These are phyloP conservation scores for Paramecium pentaurelia DNA, from an alignment of 73 alveolate genomes.

Conservation along the genomic window DNA sequence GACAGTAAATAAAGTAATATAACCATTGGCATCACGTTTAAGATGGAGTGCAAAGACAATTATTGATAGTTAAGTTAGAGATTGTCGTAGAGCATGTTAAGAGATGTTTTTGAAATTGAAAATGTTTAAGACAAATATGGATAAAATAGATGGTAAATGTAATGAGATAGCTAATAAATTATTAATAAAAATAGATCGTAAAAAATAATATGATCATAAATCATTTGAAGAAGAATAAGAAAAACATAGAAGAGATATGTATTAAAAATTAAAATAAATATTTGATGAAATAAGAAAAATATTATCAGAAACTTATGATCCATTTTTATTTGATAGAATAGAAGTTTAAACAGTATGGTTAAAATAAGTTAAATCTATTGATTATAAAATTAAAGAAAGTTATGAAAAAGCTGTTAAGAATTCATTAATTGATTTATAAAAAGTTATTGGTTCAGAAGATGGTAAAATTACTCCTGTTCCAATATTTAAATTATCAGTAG, in stretches of 20 bases:
- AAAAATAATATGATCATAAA: slow-evolving; percentile 70
- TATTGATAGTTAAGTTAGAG: slow-evolving; percentile 76
- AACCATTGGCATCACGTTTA: slow-evolving; percentile 73
- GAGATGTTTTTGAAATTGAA: slow-evolving; percentile 82
- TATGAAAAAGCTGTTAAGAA: slow-evolving; percentile 90
- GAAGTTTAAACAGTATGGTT: slow-evolving; percentile 74
- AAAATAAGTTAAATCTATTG: slow-evolving; percentile 68
- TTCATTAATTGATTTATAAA: slow-evolving; percentile 77
- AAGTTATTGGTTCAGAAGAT: slow-evolving; percentile 82
- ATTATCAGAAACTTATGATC: slow-evolving; percentile 81
- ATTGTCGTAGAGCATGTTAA: slow-evolving; percentile 80
- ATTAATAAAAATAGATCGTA: slow-evolving; percentile 68
- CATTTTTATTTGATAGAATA: slow-evolving; percentile 70
- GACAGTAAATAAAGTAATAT: slow-evolving; percentile 71
- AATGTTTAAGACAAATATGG: slow-evolving; percentile 76
- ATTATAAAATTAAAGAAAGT: slow-evolving; percentile 81
- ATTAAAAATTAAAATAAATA: slow-evolving; percentile 60
- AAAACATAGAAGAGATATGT: slow-evolving; percentile 67
- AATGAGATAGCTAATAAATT: slow-evolving; percentile 72
- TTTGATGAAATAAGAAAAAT: slow-evolving; percentile 72
- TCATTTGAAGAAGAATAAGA: slow-evolving; percentile 79
- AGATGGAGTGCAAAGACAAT: slow-evolving; percentile 80
- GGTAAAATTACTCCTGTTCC: slow-evolving; percentile 64
- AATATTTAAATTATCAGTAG: slow-evolving; percentile 56
- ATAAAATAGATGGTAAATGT: slow-evolving; percentile 71